phyloP scores from a whole-genome alignment of 2,329 filamentous ascomycete genomes.

The Xylaria sp. region DNA sequence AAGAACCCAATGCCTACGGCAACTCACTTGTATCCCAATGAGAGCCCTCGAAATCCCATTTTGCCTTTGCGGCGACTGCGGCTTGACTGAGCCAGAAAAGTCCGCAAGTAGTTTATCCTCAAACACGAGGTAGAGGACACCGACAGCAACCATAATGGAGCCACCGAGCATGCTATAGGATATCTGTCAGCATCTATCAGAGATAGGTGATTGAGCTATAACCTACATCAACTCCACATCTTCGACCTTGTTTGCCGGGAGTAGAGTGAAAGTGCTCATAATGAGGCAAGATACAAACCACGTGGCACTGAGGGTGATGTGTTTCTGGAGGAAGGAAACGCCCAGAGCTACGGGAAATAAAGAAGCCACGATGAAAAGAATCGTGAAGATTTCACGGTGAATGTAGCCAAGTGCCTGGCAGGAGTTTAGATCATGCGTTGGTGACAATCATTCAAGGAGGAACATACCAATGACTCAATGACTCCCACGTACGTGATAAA shows the following conservation, averaged over 20 bases:
- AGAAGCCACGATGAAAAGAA: slow-evolving; percentile 75
- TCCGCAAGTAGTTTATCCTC: slow-evolving; percentile 67
- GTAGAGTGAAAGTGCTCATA: slow-evolving; percentile 90
- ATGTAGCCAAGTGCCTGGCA: slow-evolving; percentile 87
- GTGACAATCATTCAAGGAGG: neutral
- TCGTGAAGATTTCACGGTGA: slow-evolving; percentile 82
- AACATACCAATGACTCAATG: slow-evolving; percentile 75
- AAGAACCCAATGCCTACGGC: no score
- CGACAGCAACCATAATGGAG: slow-evolving; percentile 75
- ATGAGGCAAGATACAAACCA: slow-evolving; percentile 79
- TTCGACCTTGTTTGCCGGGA: slow-evolving; percentile 84
- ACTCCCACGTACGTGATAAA: slow-evolving; percentile 71
- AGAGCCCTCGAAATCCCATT: slow-evolving; percentile 62
- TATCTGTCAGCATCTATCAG: slow-evolving; percentile 18
- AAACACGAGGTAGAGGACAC: slow-evolving; percentile 78
- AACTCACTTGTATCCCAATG: slow-evolving; percentile 67
- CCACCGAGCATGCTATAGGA: slow-evolving; percentile 73
- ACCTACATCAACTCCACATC: slow-evolving; percentile 56
- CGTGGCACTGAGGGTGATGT: slow-evolving; percentile 66
- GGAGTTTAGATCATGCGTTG: slow-evolving; percentile 1
- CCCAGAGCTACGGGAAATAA: slow-evolving; percentile 83
- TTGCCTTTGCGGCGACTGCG: slow-evolving; percentile 31
- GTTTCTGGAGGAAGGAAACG: slow-evolving; percentile 69
- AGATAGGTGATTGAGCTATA: neutral
- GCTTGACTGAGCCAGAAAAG: slow-evolving; percentile 44